These are phyloP conservation scores for Eucalyptus sp. DNA, from an alignment of 345 rosid genomes.

Conservation along the genomic window DNA sequence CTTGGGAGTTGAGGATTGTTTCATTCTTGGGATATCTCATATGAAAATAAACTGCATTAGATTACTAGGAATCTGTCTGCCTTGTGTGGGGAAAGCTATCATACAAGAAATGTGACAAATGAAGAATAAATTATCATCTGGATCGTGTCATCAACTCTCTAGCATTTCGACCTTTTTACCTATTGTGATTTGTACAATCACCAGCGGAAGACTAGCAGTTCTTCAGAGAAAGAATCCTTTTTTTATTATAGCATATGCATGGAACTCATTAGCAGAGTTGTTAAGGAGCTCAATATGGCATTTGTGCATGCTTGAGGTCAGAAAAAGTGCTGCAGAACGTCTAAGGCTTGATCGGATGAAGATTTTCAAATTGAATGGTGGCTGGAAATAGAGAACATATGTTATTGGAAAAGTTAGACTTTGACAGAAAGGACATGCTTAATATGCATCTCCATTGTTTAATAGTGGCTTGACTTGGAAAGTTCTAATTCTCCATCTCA, in stretches of 20 bases:
- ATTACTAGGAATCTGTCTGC: not conserved
- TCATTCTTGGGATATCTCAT: not conserved
- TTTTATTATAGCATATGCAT: not conserved
- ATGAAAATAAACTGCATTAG: not conserved
- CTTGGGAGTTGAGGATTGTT: not conserved
- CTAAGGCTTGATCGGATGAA: not conserved
- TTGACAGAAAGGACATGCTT: not conserved
- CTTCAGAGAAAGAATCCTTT: not conserved
- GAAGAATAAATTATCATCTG: not conserved
- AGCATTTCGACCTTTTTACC: not conserved
- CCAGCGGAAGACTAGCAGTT: not conserved
- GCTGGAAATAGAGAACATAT: not conserved
- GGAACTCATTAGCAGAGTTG: not conserved
- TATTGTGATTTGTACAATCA: not conserved
- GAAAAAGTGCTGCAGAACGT: not conserved
- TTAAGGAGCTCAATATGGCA: not conserved
- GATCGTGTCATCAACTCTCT: not conserved
- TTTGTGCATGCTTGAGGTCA: not conserved
- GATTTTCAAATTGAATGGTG: not conserved
- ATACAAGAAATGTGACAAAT: not conserved
- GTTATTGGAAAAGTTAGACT: not conserved
- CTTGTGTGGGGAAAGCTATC: not conserved
- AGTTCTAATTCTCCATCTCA: not conserved
- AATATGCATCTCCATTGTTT: not conserved
- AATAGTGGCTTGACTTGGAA: not conserved